Evolutionary conservation across 2,329 filamentous ascomycete genomes (phyloP).

Genomic region (Exserohilum rostratum): DNA sequence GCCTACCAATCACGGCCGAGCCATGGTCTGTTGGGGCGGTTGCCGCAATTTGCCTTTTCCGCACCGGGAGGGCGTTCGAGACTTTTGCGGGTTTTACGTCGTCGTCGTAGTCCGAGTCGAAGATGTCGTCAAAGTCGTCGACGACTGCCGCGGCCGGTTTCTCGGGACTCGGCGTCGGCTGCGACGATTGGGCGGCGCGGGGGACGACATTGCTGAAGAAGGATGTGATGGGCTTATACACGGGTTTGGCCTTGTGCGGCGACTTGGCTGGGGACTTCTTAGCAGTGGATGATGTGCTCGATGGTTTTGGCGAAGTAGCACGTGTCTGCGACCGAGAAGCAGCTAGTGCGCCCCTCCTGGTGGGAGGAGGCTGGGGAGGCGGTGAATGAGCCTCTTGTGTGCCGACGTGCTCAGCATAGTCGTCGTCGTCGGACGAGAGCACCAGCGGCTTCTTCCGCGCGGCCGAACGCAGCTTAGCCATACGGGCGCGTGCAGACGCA

Average conservation of each 20-base stretch:
- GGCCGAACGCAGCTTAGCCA: slow-evolving; percentile 48
- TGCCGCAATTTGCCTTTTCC: slow-evolving; percentile 35
- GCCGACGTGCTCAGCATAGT: slow-evolving; percentile 39
- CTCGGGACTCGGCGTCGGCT: slow-evolving; percentile 49
- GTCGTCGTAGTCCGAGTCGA: slow-evolving; percentile 45
- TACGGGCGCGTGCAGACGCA: slow-evolving; percentile 41
- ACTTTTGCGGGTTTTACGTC: slow-evolving; percentile 34
- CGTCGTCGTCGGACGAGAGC: slow-evolving; percentile 41
- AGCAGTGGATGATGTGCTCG: slow-evolving; percentile 18
- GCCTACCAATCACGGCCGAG: slow-evolving; percentile 40
- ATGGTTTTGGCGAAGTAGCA: slow-evolving; percentile 30
- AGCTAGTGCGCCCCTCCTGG: slow-evolving; percentile 38
- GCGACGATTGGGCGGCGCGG: slow-evolving; percentile 49
- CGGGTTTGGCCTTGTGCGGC: slow-evolving; percentile 45
- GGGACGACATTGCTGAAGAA: slow-evolving; percentile 56
- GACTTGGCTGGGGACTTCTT: slow-evolving; percentile 40
- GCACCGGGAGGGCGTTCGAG: slow-evolving; percentile 34
- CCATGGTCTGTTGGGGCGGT: slow-evolving; percentile 22
- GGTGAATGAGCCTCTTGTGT: no score
- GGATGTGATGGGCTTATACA: slow-evolving; percentile 54
- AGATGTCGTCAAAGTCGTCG: slow-evolving; percentile 45
- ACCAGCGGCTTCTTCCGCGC: slow-evolving; percentile 47
- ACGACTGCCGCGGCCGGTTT: slow-evolving; percentile 39
- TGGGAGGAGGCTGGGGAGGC: slow-evolving; percentile 32
- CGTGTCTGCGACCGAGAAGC: slow-evolving; percentile 26